Evolutionary conservation across 306 rosid genomes (phyloP), one percentile per base, ranked within the genome.

Genomic region (Gillenia trifoliata): DNA sequence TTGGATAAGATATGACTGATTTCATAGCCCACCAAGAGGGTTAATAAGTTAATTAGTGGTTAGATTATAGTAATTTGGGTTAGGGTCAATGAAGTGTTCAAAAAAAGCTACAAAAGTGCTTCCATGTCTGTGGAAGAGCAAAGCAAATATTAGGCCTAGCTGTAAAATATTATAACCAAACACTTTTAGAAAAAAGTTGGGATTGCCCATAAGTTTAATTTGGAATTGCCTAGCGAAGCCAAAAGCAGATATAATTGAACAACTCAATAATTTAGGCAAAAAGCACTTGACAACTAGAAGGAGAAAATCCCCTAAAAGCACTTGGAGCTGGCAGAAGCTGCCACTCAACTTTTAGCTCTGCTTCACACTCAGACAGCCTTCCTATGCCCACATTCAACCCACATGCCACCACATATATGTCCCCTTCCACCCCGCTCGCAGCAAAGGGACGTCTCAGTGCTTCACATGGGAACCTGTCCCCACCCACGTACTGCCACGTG

Each of bases 371-470:
- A 4, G 56, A 33, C 19, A 89, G 50, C 23, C 40, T 79, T 45
- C 97, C 97, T 7, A 89, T 52, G 4, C 83, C 94, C 23, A 85
- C 86, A 5, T 86, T 84, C 75, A 91, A 50, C 30, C 87, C 90
- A 7, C 64, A 19, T 0, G 86, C 79, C 26, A 81, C 90, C 83
- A 87, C 91, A n/a, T 63, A 91, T 12, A 91, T 83, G 65, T 61
- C 33, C 13, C 82, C 90, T 1, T 81, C 89, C 63, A 83, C 31
- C 3, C 85, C 92, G 5, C 23, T 84, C 43, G 68, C 91, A 13
- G 73, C 72, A 34, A 84, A 83, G 0, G 97, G 97, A 38, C 89
- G 84, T 71, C 71, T 78, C 40, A 91, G 68, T 9, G 20, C 49
- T 15, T 75, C 88, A 23, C 89, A 73, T 0, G 97, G 97, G 22